A percentile compares a stretch with the other conserved stretches of the same genome.
Conservation (phyloP, 805 yeast genomes). For the Starmera pachycereana region DNA sequence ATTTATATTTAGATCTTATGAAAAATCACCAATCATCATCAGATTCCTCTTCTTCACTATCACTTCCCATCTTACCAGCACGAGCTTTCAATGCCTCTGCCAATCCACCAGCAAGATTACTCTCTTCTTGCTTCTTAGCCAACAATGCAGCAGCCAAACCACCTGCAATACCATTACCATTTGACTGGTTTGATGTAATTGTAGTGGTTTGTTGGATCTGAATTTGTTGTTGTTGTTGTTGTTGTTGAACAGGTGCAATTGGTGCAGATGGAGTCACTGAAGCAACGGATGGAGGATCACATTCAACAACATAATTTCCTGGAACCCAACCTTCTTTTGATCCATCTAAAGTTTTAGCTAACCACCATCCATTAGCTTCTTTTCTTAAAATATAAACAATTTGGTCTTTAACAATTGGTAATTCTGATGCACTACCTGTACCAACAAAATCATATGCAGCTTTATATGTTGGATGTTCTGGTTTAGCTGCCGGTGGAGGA, state of each 20-base stretch:
- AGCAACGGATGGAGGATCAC: conserved; percentile 34
- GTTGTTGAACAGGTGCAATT: conserved; percentile 25
- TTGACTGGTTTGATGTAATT: conserved; percentile 9
- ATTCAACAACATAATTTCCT: conserved; percentile 70
- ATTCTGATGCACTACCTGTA: conserved; percentile 69
- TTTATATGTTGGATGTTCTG: conserved; percentile 66
- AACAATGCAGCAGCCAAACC: conserved; percentile 63
- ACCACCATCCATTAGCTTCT: conserved; percentile 89
- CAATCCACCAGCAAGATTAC: conserved; percentile 66
- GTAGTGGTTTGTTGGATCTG: conserved; percentile 11
- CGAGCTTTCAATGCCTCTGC: conserved; percentile 82
- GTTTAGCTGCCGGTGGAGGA: conserved; percentile 48
- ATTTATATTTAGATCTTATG: too few species aligned
- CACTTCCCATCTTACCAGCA: conserved; percentile 49
- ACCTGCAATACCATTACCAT: conserved; percentile 27
- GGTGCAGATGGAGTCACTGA: conserved; percentile 26
- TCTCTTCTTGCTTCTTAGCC: conserved; percentile 53
- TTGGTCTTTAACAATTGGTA: conserved; percentile 71
- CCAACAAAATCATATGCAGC: conserved; percentile 89
- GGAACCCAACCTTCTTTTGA: conserved; percentile 95
- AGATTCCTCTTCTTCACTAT: conserved; percentile 61
- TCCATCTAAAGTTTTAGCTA: conserved; percentile 71
- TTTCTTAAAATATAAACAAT: conserved; percentile 61
- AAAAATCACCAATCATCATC: conserved; percentile 72
- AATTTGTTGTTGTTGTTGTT: conserved; percentile 22